Conservation (phyloP, 73 alveolate genomes). For the Paramecium bursaria region DNA sequence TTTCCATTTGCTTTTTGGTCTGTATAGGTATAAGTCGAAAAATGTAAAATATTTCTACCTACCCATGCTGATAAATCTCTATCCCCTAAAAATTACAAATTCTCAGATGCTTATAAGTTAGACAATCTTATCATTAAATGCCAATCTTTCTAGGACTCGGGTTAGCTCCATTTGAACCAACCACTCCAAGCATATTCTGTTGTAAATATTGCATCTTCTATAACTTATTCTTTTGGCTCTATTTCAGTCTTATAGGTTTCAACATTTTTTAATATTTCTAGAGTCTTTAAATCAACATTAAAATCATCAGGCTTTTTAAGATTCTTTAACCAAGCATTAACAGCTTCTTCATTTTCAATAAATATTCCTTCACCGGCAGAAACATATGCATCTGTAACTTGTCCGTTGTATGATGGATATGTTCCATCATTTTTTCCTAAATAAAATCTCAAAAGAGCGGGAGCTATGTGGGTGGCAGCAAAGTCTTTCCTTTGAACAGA, state of each 20-base stretch:
- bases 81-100: slow-evolving; percentile 36
- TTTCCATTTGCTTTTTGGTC: slow-evolving; percentile 41
- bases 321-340: not conserved
- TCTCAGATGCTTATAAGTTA: slow-evolving; percentile 30
- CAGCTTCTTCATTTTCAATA: slow-evolving; percentile 1
- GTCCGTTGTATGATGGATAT: slow-evolving; percentile 20
- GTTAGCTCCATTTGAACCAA: slow-evolving; percentile 59
- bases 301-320: slow-evolving; percentile 11
- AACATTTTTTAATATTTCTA: not conserved
- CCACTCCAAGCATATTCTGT: slow-evolving; percentile 64
- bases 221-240: slow-evolving; percentile 9
- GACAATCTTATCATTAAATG: slow-evolving; percentile 25
- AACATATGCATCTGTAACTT: slow-evolving; percentile 46
- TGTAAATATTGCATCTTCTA: slow-evolving; percentile 31
- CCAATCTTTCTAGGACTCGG: slow-evolving; percentile 52
- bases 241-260: slow-evolving; percentile 1
- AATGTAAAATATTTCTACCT: slow-evolving; percentile 41
- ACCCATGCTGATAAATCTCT: slow-evolving; percentile 41
- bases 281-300: not conserved
- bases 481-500: not conserved
- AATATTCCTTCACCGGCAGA: slow-evolving; percentile 19
- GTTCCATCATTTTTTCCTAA: slow-evolving; percentile 20
- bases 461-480: slow-evolving; percentile 11
- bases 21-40: slow-evolving; percentile 4
- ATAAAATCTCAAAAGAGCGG: slow-evolving; percentile 15